Percentiles rank a stretch among this genome's conserved stretches.
phyloP scores from a whole-genome alignment of 2,329 filamentous ascomycete genomes.

The Hymenoscyphus linearis region DNA sequence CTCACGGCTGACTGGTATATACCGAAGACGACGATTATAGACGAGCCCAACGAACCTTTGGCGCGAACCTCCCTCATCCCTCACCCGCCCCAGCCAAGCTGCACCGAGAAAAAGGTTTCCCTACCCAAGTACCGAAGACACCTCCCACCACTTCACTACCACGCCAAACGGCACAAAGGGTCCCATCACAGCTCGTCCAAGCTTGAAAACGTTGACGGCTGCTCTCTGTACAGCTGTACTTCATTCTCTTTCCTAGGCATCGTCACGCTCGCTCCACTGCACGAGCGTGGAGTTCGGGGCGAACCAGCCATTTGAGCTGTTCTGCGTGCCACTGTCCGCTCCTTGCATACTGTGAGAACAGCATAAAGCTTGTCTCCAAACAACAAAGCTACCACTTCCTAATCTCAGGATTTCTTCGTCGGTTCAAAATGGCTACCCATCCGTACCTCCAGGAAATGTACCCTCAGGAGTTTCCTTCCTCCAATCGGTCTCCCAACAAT shows the following conservation, averaged over 20 bases:
- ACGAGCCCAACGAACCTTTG: slow-evolving; percentile 3
- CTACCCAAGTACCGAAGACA: slow-evolving; percentile 15
- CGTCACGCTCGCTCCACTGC: slow-evolving; percentile 15
- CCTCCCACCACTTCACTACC: background rate
- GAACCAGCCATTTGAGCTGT: slow-evolving; percentile 24
- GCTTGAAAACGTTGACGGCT: slow-evolving; percentile 9
- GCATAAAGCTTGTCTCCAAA: slow-evolving; percentile 17
- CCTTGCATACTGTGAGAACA: slow-evolving; percentile 28
- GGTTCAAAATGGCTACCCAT: slow-evolving; percentile 43
- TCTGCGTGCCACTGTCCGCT: slow-evolving; percentile 30
- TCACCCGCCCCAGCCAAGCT: background rate
- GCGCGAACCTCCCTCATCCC: slow-evolving; percentile 1
- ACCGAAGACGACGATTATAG: background rate
- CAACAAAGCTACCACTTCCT: slow-evolving; percentile 1
- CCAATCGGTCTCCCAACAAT: slow-evolving; percentile 59
- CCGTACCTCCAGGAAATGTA: slow-evolving; percentile 58
- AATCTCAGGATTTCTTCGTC: slow-evolving; percentile 3
- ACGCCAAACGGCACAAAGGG: background rate
- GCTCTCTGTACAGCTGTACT: slow-evolving; percentile 5
- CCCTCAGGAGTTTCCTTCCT: slow-evolving; percentile 57
- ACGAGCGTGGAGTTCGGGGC: slow-evolving; percentile 23
- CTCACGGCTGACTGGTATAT: background rate
- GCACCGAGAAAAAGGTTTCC: slow-evolving; percentile 17
- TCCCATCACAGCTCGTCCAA: background rate
- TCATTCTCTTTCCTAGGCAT: slow-evolving; percentile 12